phyloP scores from a whole-genome alignment of 2,329 filamentous ascomycete species.

The Ophiosphaerella korrae region DNA sequence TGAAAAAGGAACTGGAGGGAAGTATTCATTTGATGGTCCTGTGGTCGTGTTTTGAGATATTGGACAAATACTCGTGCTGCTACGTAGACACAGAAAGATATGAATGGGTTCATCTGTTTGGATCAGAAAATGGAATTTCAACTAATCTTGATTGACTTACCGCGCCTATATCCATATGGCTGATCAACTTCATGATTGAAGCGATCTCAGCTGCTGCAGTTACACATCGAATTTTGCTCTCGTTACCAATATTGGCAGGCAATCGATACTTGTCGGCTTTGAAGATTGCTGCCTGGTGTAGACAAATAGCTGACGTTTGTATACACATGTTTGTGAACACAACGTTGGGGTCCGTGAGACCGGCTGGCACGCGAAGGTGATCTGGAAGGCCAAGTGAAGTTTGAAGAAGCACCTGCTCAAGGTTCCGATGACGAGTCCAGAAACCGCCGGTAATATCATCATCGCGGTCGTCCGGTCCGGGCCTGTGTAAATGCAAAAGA shows the following conservation, averaged over 20 bases:
- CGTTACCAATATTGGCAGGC: conserved; percentile 75
- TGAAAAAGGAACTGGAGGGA: conserved; percentile 88
- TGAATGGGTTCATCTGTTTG: conserved; percentile 87
- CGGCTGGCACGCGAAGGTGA: conserved; percentile 77
- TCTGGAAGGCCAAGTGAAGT: conserved; percentile 82
- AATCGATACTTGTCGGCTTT: conserved; percentile 90
- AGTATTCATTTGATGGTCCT: conserved; percentile 77
- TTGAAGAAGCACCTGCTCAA: conserved; percentile 90
- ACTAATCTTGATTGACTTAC: conserved; percentile 59
- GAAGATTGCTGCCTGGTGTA: conserved; percentile 98
- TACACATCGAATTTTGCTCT: conserved; percentile 92
- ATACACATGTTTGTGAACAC: conserved; percentile 97
- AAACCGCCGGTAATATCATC: conserved; percentile 90
- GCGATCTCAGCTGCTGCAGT: conserved; percentile 93
- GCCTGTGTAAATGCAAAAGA: conserved; percentile 86
- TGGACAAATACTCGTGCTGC: conserved; percentile 93
- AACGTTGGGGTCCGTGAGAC: conserved; percentile 78
- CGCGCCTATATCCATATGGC: conserved; percentile 80
- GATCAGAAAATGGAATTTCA: conserved; percentile 12
- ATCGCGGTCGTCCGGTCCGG: conserved; percentile 79
- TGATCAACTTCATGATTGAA: conserved; percentile 93
- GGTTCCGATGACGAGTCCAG: conserved; percentile 87
- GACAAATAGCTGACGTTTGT: conserved; percentile 91
- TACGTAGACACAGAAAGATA: conserved; percentile 96
- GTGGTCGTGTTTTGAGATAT: conserved; percentile 90